Percentiles rank a stretch among this genome's conserved stretches.
Evolutionary conservation across 1,139 yeast genomes (phyloP).

Genomic region (Geotrichum phurueaensis): DNA sequence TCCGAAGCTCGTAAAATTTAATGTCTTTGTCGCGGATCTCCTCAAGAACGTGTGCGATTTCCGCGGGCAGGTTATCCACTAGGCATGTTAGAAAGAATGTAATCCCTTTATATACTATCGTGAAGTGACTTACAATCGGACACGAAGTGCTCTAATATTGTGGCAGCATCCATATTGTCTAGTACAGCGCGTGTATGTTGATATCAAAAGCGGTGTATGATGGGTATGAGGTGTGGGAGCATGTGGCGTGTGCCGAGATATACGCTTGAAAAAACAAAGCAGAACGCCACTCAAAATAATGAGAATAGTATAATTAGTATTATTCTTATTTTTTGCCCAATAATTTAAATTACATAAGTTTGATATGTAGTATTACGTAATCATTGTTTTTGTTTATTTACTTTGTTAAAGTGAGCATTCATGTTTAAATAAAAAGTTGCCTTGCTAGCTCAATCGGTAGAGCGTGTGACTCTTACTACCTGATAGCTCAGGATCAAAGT

Average conservation of each 20-base stretch:
- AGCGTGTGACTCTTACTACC: conserved; percentile 8
- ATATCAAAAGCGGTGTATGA: background rate
- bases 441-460: conserved; percentile 10
- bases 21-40: conserved; percentile 71
- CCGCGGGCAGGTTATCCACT: conserved; percentile 82
- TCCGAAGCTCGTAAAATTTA: conserved; percentile 59
- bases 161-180: conserved; percentile 59
- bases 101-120: background rate
- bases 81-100: background rate
- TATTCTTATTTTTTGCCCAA: too few relatives aligned
- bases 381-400: too few relatives aligned
- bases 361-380: too few relatives aligned
- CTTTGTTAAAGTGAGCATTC: background rate
- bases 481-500: background rate
- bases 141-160: conserved; percentile 66
- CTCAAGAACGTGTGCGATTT: conserved; percentile 70
- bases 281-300: background rate
- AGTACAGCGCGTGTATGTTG: background rate
- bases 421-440: background rate
- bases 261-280: background rate
- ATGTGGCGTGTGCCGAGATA: background rate
- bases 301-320: too few relatives aligned
- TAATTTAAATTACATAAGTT: too few relatives aligned
- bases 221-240: background rate
- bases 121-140: conserved; percentile 44